phyloP scores from a whole-genome alignment of 176 grass and related monocot genomes.

The Canna indica region DNA sequence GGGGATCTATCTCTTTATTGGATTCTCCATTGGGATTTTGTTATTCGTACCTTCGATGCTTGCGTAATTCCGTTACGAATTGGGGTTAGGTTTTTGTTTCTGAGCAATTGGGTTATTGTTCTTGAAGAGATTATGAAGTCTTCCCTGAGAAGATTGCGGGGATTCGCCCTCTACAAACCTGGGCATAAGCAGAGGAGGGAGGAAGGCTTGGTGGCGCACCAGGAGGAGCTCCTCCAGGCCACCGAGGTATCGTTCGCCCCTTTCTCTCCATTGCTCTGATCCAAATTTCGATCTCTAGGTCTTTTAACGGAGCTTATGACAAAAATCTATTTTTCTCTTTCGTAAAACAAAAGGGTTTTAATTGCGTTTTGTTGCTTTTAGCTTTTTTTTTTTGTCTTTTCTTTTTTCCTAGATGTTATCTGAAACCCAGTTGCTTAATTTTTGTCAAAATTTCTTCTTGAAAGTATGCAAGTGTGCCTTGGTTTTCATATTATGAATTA shows the following conservation, averaged over 20 bases:
- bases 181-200: constrained; percentile 36
- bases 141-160: constrained; percentile 63
- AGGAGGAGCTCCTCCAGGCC: constrained; percentile 74
- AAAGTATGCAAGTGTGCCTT: not conserved
- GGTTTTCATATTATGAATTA: not conserved
- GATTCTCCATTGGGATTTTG: not conserved
- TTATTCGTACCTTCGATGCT: not conserved
- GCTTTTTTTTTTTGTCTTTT: not conserved
- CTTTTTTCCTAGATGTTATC: not conserved
- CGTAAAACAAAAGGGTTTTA: not conserved
- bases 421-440: not conserved
- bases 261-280: not conserved
- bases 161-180: constrained; percentile 32
- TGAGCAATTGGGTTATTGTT: not conserved
- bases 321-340: not conserved
- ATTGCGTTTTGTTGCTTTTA: not conserved
- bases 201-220: constrained; percentile 40
- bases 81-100: not conserved
- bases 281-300: not conserved
- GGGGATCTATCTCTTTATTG: not conserved
- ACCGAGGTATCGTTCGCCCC: constrained; percentile 31
- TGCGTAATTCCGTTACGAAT: not conserved
- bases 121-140: constrained; percentile 53
- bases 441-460: not conserved
- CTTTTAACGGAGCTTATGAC: not conserved